A percentile compares a stretch with the other conserved stretches of the same genome.
phyloP scores from a whole-genome alignment of 2,329 filamentous ascomycete species.

The Fusarium chaquense region DNA sequence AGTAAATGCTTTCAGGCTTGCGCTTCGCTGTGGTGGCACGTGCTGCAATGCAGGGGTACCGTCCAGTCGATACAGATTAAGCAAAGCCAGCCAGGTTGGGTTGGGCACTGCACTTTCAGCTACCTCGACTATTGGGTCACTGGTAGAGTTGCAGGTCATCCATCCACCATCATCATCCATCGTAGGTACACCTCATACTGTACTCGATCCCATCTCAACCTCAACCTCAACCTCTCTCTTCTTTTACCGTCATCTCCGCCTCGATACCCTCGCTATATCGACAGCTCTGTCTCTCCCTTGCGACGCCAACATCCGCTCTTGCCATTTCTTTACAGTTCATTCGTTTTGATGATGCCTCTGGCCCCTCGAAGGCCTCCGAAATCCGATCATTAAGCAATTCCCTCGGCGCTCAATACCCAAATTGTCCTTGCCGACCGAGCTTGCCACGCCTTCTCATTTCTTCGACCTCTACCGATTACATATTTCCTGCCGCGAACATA shows the following conservation, averaged over 20 bases:
- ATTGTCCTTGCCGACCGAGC: constrained; percentile 5
- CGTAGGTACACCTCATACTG: constrained; percentile 2
- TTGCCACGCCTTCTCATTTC: constrained; percentile 6
- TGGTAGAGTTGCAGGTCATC: constrained; percentile 22
- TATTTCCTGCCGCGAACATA: constrained; percentile 18
- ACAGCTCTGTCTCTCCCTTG: constrained; percentile 8
- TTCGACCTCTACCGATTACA: neutral
- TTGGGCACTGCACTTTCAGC: constrained; percentile 26
- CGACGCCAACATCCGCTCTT: constrained; percentile 24
- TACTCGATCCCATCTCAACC: constrained; percentile 1
- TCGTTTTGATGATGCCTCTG: constrained; percentile 47
- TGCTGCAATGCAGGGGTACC: constrained; percentile 45
- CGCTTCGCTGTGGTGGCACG: constrained; percentile 39
- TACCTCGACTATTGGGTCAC: constrained; percentile 19
- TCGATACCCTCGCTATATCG: constrained; percentile 21
- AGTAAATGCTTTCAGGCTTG: constrained; percentile 19
- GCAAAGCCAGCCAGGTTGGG: neutral
- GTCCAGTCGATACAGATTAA: constrained; percentile 9
- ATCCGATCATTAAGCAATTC: constrained; percentile 41
- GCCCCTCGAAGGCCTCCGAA: constrained; percentile 46
- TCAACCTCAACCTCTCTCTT: constrained; percentile 6
- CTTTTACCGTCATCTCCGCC: constrained; percentile 9
- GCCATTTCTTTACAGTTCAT: constrained; percentile 31
- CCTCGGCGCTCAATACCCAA: constrained; percentile 22
- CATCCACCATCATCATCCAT: constrained; percentile 25